Conservation (phyloP, 306 rosid genomes). For the Sophora flavescens region DNA sequence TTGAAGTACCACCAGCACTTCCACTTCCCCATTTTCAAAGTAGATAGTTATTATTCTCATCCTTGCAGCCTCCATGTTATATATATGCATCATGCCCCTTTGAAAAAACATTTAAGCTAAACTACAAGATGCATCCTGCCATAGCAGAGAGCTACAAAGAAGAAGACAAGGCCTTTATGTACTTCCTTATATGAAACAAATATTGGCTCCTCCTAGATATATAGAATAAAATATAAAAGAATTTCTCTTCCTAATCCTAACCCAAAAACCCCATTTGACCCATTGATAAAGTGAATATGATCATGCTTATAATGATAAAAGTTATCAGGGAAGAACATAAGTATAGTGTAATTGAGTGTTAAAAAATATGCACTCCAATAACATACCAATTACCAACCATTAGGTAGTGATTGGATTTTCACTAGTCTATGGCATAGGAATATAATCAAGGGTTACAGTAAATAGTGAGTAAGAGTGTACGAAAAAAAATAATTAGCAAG, state of each 20-base stretch:
- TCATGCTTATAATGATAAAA: neutral
- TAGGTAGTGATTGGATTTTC: slow-evolving; percentile 20
- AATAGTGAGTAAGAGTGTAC: neutral
- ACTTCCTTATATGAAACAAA: slow-evolving; percentile 32
- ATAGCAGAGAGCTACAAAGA: slow-evolving; percentile 60
- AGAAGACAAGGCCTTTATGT: slow-evolving; percentile 56
- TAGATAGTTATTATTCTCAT: slow-evolving; percentile 31
- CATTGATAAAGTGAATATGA: slow-evolving; percentile 5
- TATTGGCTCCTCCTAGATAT: slow-evolving; percentile 17
- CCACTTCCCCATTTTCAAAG: slow-evolving; percentile 59
- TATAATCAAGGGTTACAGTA: slow-evolving; percentile 36
- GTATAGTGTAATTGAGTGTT: neutral
- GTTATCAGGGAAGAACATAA: neutral
- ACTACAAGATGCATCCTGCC: slow-evolving; percentile 56
- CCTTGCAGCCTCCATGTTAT: slow-evolving; percentile 50
- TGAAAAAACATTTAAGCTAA: slow-evolving; percentile 45
- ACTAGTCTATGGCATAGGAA: slow-evolving; percentile 6
- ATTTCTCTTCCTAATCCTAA: slow-evolving; percentile 10
- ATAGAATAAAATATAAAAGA: slow-evolving; percentile 6
- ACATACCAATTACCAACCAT: slow-evolving; percentile 34
- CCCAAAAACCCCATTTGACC: slow-evolving; percentile 2
- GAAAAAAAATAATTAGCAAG: slow-evolving; percentile 1
- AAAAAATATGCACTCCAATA: neutral
- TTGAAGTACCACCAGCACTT: slow-evolving; percentile 63
- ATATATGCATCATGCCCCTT: slow-evolving; percentile 45